Percentiles rank a stretch among this genome's conserved stretches.
Evolutionary conservation across 306 rosid species (phyloP).

Genomic region (Geum urbanum): DNA sequence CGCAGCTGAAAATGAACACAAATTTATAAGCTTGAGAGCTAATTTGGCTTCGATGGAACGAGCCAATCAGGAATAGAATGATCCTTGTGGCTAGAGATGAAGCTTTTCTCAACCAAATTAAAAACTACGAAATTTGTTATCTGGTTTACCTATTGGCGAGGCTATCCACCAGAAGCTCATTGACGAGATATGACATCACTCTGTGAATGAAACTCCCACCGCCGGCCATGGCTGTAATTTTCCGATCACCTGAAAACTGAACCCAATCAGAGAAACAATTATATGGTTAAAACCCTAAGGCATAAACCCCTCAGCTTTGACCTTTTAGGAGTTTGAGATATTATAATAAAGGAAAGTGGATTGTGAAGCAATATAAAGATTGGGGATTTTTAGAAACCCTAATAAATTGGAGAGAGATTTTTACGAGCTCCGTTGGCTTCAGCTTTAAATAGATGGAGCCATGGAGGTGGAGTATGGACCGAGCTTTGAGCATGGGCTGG

Average conservation of each 20-base stretch:
- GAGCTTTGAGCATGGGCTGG: not conserved
- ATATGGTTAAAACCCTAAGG: too few species aligned
- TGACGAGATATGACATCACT: too few species aligned
- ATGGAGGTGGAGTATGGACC: too few species aligned
- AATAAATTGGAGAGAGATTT: not conserved
- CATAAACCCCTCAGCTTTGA: too few species aligned
- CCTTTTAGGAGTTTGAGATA: too few species aligned
- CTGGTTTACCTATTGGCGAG: slow-evolving; percentile 41
- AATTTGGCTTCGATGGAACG: slow-evolving; percentile 36
- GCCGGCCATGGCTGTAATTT: too few species aligned
- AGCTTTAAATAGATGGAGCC: not conserved
- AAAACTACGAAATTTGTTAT: not conserved
- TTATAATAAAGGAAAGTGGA: not conserved
- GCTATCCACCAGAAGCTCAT: too few species aligned
- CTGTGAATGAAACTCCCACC: too few species aligned
- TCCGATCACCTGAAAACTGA: too few species aligned
- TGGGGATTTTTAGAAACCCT: slow-evolving; percentile 12
- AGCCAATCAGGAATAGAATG: slow-evolving; percentile 29
- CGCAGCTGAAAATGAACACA: not conserved
- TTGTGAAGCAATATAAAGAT: not conserved
- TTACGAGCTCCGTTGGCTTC: not conserved
- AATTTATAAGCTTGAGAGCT: not conserved
- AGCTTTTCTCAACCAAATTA: slow-evolving; percentile 13
- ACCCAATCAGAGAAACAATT: too few species aligned
- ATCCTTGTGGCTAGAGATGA: slow-evolving; percentile 40